Evolutionary conservation across 371 early-diverging fungal genomes (phyloP), one percentile per base, ranked within the genome.

Genomic region (Lichtheimia ornata): DNA sequence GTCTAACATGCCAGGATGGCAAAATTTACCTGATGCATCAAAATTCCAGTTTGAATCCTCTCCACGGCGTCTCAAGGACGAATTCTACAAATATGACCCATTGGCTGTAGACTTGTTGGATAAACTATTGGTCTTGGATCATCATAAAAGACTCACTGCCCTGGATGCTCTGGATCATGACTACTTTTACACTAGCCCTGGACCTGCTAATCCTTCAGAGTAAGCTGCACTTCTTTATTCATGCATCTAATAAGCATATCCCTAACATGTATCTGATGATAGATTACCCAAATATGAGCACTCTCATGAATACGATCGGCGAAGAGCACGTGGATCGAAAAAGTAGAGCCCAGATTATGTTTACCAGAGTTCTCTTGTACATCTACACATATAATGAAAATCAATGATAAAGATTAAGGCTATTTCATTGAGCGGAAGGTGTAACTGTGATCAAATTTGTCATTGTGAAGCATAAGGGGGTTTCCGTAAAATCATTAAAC

Each of bases 121-220:
- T 45, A 83, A 86, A 65, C 67, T 94, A 20, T 69, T 97, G 53
- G 77, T 82, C 15, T 77, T 92, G 17, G 88, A 95, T 65, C 95
- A 96, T 17, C 71, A 73, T 4, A 82, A 82, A 49, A 74, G 97
- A 25, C 68, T 91, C 15, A 89, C 89, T 1, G 95, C 95, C 1
- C 66, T 79, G 25, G 74, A 86, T 6, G 95, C 93, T 5, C 74
- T 96, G 18, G 83, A 85, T 4, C 95, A 96, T 62, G 84, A 85
- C 55, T 88, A 84, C 42, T 86, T 88, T 47, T 87, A 82, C 60
- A 75, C 76, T 2, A 74, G 76, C 22, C 89, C 87, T 24, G 54
- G 82, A 41, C 87, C 87, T 11, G 84, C 87, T 7, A 81, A 81
- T n/a, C 85, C 83, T 22, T 63, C 74, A 62, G 74, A 72, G 85